Conservation (phyloP, 306 rosid species). For the Neltuma alba region DNA sequence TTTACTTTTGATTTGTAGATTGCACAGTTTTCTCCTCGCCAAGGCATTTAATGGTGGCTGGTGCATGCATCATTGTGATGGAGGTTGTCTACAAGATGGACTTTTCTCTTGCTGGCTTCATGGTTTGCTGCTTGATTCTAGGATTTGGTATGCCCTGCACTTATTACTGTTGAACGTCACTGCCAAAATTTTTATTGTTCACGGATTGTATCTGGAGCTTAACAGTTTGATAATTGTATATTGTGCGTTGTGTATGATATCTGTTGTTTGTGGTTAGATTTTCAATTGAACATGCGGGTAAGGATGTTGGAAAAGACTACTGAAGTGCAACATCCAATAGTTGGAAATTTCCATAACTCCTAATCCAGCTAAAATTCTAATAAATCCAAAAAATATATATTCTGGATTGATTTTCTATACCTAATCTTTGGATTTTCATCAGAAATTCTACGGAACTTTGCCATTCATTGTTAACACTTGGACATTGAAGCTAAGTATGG, state of each 20-base stretch:
- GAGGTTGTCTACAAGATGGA: slow-evolving; percentile 86
- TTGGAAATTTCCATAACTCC: too few relatives aligned
- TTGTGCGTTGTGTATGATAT: not conserved
- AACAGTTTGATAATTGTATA: slow-evolving; percentile 19
- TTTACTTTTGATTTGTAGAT: slow-evolving; percentile 55
- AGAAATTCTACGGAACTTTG: too few relatives aligned
- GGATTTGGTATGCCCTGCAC: slow-evolving; percentile 78
- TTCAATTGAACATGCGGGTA: slow-evolving; percentile 1
- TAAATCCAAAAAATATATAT: too few relatives aligned
- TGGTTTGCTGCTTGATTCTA: slow-evolving; percentile 79
- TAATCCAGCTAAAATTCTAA: too few relatives aligned
- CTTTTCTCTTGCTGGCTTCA: slow-evolving; percentile 81
- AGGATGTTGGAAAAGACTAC: slow-evolving; percentile 15
- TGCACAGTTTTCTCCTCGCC: slow-evolving; percentile 98
- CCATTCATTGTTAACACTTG: too few relatives aligned
- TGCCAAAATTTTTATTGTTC: not conserved
- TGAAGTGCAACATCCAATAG: slow-evolving; percentile 2
- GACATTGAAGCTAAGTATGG: too few relatives aligned
- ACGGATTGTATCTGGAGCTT: slow-evolving; percentile 10
- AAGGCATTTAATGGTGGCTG: slow-evolving; percentile 90
- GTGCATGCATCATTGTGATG: slow-evolving; percentile 82
- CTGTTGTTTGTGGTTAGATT: slow-evolving; percentile 1
- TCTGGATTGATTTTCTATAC: too few relatives aligned
- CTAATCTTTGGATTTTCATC: too few relatives aligned
- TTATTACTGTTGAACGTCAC: slow-evolving; percentile 21